These are phyloP conservation scores for Knoxdaviesia proteae DNA, from an alignment of 2,329 filamentous ascomycete genomes.

Conservation along the genomic window DNA sequence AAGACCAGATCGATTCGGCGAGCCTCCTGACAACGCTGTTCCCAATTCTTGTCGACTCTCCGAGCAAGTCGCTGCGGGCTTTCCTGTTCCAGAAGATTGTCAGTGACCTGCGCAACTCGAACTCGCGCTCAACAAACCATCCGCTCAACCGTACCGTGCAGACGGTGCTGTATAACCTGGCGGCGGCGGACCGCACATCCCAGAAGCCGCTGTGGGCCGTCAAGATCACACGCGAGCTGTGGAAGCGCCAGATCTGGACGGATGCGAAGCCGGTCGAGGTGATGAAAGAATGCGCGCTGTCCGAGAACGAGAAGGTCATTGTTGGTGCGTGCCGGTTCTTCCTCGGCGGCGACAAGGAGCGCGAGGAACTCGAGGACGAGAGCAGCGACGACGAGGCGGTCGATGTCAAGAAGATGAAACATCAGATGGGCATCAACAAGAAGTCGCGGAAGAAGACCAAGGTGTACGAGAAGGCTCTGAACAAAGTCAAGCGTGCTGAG, in stretches of 20 bases:
- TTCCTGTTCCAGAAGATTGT: conserved; percentile 79
- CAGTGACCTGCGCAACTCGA: conserved; percentile 72
- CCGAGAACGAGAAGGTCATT: conserved; percentile 84
- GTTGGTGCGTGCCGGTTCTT: conserved; percentile 82
- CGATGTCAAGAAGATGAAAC: conserved; percentile 64
- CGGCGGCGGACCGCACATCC: conserved; percentile 68
- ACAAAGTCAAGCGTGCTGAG: conserved; percentile 65
- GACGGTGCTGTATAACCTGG: conserved; percentile 77
- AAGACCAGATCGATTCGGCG: conserved; percentile 76
- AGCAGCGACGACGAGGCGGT: conserved; percentile 62
- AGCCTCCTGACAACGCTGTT: conserved; percentile 79
- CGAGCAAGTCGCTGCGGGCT: conserved; percentile 70
- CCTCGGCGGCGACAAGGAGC: conserved; percentile 84
- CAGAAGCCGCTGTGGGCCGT: conserved; percentile 87
- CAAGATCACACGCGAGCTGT: conserved; percentile 84
- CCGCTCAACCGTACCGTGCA: conserved; percentile 84
- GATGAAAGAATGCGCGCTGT: conserved; percentile 82
- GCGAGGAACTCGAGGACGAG: conserved; percentile 80
- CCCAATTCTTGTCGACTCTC: conserved; percentile 77
- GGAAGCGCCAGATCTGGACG: conserved; percentile 92
- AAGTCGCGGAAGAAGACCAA: conserved; percentile 79
- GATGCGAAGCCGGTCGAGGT: conserved; percentile 91
- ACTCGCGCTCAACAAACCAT: conserved; percentile 76
- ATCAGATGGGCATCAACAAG: conserved; percentile 84
- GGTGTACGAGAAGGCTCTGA: conserved; percentile 57